Conservation (phyloP, 2,329 filamentous ascomycete genomes). For the Curvularia hawaiiensis region DNA sequence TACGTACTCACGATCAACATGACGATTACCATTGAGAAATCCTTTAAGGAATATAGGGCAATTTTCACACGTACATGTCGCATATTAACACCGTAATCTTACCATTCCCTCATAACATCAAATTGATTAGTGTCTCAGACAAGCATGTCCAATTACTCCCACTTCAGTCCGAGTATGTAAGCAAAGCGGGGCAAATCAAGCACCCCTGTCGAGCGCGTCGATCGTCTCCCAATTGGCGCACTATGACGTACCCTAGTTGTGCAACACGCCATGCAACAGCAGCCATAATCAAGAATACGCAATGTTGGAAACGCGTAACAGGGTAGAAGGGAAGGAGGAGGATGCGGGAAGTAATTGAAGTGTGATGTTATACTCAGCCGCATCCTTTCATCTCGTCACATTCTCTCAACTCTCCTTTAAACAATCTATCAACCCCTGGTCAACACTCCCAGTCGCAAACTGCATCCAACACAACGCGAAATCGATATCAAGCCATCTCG, state of each 20-base stretch:
- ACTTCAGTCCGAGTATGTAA: neutral
- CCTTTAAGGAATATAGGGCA: neutral
- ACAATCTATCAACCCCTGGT: neutral
- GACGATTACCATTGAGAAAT: neutral
- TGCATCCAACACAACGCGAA: neutral
- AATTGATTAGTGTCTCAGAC: neutral
- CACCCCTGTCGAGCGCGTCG: neutral
- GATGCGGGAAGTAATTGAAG: neutral
- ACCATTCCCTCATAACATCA: neutral
- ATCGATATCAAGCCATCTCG: neutral
- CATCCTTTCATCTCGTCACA: neutral
- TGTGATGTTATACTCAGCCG: neutral
- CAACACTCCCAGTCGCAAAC: neutral
- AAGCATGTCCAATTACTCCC: neutral
- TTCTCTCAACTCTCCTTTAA: neutral
- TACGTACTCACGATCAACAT: neutral
- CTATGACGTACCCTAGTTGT: neutral
- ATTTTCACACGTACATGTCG: neutral
- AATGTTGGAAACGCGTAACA: neutral
- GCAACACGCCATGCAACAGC: neutral
- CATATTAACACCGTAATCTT: neutral
- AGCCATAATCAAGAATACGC: slow-evolving; percentile 1
- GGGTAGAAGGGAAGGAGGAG: neutral
- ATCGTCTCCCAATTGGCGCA: neutral
- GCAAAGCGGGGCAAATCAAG: slow-evolving; percentile 1